Conservation (phyloP, 1,284 basidiomycete genomes). For the Peniophora sp. region DNA sequence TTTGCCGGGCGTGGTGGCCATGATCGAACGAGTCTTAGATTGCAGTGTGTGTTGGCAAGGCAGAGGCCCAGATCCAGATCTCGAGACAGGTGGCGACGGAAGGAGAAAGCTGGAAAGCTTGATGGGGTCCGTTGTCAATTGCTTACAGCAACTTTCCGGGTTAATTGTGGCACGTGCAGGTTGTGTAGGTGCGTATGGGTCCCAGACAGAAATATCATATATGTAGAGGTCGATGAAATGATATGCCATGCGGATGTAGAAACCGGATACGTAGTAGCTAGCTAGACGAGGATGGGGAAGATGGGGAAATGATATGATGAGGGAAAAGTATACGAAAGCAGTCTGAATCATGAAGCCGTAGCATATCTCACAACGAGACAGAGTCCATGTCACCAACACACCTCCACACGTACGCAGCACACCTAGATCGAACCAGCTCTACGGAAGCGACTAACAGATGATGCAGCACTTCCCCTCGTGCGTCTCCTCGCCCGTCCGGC, state of each 20-base stretch:
- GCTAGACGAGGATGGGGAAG: background rate
- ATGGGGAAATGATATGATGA: background rate
- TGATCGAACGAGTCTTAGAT: too few species aligned
- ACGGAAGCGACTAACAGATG: conserved; percentile 34
- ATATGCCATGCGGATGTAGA: too few species aligned
- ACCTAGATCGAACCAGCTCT: background rate
- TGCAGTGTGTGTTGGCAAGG: too few species aligned
- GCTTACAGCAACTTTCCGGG: too few species aligned
- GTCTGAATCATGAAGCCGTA: background rate
- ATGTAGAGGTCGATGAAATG: too few species aligned
- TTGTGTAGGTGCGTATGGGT: too few species aligned
- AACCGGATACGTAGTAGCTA: background rate
- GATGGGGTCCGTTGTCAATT: too few species aligned
- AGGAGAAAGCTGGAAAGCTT: too few species aligned
- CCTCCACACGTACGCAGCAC: background rate
- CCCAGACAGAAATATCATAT: too few species aligned
- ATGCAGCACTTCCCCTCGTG: conserved; percentile 48
- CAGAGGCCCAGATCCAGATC: too few species aligned
- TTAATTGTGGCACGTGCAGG: too few species aligned
- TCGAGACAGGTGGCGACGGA: too few species aligned
- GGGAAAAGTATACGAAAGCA: background rate
- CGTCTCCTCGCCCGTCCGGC: conserved; percentile 10
- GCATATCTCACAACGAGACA: background rate
- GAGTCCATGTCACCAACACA: background rate
- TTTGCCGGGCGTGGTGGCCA: conserved; percentile 44